These are phyloP conservation scores for Saccharum hybrid DNA, from an alignment of 202 grass and related monocot species.

Conservation along the genomic window DNA sequence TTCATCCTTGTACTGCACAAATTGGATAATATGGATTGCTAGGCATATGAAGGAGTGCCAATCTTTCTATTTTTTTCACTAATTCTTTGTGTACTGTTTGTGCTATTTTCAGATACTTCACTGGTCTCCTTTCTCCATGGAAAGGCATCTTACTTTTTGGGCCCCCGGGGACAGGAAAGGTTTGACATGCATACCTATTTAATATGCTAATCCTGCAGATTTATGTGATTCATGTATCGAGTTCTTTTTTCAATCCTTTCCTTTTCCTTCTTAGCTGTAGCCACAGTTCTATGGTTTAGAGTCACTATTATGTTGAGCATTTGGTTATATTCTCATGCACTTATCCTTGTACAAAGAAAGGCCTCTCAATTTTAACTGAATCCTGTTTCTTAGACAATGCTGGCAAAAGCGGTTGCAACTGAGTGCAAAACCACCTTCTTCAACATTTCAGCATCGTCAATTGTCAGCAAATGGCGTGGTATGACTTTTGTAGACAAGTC, in stretches of 20 bases:
- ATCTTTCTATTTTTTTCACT: conserved; percentile 26
- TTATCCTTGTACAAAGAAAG: not conserved
- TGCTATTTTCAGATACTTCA: conserved; percentile 84
- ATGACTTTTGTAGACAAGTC: conserved; percentile 16
- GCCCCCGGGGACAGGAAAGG: conserved; percentile 92
- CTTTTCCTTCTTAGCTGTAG: not conserved
- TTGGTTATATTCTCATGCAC: not conserved
- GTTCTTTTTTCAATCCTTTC: not conserved
- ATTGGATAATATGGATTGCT: not conserved
- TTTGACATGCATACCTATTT: conserved; percentile 42
- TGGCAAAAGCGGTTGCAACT: conserved; percentile 88
- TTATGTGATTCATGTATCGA: not conserved
- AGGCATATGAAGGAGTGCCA: not conserved
- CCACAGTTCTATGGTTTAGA: not conserved
- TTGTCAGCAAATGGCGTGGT: conserved; percentile 98
- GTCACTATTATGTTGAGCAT: not conserved
- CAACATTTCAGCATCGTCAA: conserved; percentile 99
- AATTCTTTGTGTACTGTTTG: conserved; percentile 1
- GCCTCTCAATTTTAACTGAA: conserved; percentile 6
- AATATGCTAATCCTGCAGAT: conserved; percentile 23
- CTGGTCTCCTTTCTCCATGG: conserved; percentile 89
- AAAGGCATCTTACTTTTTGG: conserved; percentile 99
- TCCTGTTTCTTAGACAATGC: conserved; percentile 76
- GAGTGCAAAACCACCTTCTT: conserved; percentile 99
- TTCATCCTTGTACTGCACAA: not conserved